These are phyloP conservation scores for Talaromyces sp. DNA, from an alignment of 2,329 filamentous ascomycete species.

Conservation along the genomic window DNA sequence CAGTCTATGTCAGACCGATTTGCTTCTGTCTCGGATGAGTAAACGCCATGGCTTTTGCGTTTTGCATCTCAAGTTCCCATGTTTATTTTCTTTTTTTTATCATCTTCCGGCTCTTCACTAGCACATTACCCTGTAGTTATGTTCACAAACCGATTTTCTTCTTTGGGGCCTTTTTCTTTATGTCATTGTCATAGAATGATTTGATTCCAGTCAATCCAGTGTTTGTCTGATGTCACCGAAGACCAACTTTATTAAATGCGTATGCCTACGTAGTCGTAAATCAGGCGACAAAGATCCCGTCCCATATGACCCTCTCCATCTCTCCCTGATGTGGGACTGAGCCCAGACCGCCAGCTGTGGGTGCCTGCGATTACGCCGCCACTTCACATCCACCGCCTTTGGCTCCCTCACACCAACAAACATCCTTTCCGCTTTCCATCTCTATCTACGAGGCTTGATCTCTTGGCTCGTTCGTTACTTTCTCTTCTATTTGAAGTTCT, in stretches of 20 bases:
- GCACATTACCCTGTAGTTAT: slow-evolving; percentile 43
- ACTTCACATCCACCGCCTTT: slow-evolving; percentile 31
- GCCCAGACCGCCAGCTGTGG: slow-evolving; percentile 1
- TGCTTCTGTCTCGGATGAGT: slow-evolving; percentile 93
- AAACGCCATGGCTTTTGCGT: slow-evolving; percentile 39
- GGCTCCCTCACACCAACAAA: slow-evolving; percentile 23
- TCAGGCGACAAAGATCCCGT: slow-evolving; percentile 5
- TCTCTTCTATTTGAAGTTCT: slow-evolving; percentile 4
- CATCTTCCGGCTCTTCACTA: slow-evolving; percentile 32
- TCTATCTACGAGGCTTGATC: slow-evolving; percentile 6
- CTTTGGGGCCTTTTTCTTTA: slow-evolving; percentile 5
- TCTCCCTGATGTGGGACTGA: background rate
- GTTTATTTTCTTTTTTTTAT: slow-evolving; percentile 22
- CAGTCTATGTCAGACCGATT: slow-evolving; percentile 97
- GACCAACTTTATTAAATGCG: background rate
- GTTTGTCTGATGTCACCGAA: no score
- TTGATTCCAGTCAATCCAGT: no score
- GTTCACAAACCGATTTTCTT: slow-evolving; percentile 18
- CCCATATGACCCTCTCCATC: background rate
- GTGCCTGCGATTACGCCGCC: slow-evolving; percentile 15
- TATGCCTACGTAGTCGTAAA: background rate
- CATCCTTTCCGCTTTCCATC: slow-evolving; percentile 20
- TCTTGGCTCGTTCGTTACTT: slow-evolving; percentile 18
- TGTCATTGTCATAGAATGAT: slow-evolving; percentile 4
- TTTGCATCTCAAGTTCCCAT: slow-evolving; percentile 4